These are phyloP conservation scores for Telopea speciosissima DNA, from an alignment of 177 flowering plant species.

Conservation along the genomic window DNA sequence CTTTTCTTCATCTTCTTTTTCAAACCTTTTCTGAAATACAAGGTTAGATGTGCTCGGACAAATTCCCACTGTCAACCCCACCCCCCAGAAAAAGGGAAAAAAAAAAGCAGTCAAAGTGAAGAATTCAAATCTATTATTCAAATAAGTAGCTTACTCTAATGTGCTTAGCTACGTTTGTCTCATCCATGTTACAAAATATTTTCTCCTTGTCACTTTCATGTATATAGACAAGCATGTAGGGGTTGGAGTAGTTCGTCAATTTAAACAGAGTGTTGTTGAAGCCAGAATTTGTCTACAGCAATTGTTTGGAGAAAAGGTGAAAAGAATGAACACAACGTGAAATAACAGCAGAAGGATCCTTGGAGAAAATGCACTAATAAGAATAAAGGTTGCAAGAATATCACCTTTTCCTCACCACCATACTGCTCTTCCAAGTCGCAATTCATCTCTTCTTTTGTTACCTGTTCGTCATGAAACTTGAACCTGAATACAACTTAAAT, in stretches of 20 bases:
- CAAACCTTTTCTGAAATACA: constrained; percentile 52
- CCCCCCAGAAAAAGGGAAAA: too few species aligned
- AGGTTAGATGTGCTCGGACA: neutral
- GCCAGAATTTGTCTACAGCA: too few species aligned
- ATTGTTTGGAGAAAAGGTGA: too few species aligned
- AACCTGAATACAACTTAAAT: constrained; percentile 33
- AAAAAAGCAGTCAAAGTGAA: neutral
- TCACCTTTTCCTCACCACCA: constrained; percentile 90
- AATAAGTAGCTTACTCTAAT: constrained; percentile 45
- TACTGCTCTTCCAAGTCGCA: constrained; percentile 80
- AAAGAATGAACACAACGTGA: neutral
- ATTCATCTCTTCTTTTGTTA: constrained; percentile 74
- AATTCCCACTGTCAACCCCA: neutral
- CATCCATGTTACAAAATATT: too few species aligned
- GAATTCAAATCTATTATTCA: too few species aligned
- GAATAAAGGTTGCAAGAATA: neutral
- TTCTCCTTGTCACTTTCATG: constrained; percentile 93
- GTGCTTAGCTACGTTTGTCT: constrained; percentile 84
- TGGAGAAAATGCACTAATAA: neutral
- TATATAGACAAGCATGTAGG: too few species aligned
- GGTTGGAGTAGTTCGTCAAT: too few species aligned
- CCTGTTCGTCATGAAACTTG: constrained; percentile 81
- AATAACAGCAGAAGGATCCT: neutral
- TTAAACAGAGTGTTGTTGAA: too few species aligned
- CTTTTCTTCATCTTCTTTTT: constrained; percentile 81